phyloP scores from a whole-genome alignment of 1,284 basidiomycete species.

The Puccinia polysora region DNA sequence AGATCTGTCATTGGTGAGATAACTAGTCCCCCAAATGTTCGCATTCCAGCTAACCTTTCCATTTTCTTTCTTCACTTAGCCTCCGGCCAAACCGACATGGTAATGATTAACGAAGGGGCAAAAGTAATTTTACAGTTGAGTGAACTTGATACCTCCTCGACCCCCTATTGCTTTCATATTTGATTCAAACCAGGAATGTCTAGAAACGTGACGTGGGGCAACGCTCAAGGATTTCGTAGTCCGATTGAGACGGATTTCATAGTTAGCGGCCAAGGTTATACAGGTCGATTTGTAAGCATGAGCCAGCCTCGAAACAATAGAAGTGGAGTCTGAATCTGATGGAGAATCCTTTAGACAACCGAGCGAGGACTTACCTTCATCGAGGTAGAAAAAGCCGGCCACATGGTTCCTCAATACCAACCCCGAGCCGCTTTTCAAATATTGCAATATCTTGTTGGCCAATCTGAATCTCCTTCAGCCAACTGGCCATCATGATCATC shows the following conservation, averaged over 20 bases:
- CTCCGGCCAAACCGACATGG: conserved; percentile 28
- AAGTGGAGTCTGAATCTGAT: neutral
- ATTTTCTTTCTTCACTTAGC: neutral
- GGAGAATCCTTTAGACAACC: conserved; percentile 39
- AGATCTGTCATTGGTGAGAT: conserved; percentile 24
- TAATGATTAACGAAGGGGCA: conserved; percentile 10
- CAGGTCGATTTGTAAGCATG: conserved; percentile 18
- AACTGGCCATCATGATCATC: conserved; percentile 14
- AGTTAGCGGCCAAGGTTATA: conserved; percentile 43
- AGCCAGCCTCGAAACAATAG: neutral
- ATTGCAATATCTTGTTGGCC: conserved; percentile 31
- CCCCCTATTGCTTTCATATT: neutral
- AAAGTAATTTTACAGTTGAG: conserved; percentile 22
- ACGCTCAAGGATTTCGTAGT: conserved; percentile 50
- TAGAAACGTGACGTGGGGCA: conserved; percentile 51
- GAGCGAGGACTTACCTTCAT: conserved; percentile 50
- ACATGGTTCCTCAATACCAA: conserved; percentile 46
- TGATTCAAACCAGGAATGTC: neutral
- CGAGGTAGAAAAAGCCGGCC: conserved; percentile 42
- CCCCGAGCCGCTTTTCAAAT: conserved; percentile 34
- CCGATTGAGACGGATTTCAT: conserved; percentile 45
- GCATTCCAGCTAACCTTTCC: neutral
- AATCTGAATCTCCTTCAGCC: conserved; percentile 8
- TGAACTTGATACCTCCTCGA: neutral
- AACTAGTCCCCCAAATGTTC: neutral